Percentiles rank a stretch among this genome's conserved stretches.
phyloP scores from a whole-genome alignment of 2,329 filamentous ascomycete species.

The Ilyonectria mors-panacis region DNA sequence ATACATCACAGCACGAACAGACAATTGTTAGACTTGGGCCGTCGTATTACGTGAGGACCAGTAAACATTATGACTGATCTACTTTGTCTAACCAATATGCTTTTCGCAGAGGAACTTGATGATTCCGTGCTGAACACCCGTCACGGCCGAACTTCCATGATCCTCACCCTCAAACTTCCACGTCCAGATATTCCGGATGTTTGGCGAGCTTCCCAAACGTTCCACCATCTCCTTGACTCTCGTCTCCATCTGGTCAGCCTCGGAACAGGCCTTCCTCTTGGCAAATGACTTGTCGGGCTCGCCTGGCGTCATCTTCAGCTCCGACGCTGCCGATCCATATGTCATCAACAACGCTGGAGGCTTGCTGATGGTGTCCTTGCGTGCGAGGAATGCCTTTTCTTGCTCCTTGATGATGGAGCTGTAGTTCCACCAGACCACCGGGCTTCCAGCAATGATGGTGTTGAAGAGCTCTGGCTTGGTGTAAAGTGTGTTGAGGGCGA shows the following conservation, averaged over 20 bases:
- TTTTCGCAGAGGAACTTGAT: slow-evolving; percentile 42
- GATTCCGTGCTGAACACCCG: slow-evolving; percentile 42
- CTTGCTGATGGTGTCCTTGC: slow-evolving; percentile 28
- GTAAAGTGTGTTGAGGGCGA: slow-evolving; percentile 61
- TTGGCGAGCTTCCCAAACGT: slow-evolving; percentile 37
- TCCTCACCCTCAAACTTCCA: slow-evolving; percentile 48
- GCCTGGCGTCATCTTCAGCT: slow-evolving; percentile 43
- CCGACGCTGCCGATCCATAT: slow-evolving; percentile 50
- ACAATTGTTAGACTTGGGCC: too few species aligned
- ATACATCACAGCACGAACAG: too few species aligned
- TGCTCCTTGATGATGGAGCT: slow-evolving; percentile 56
- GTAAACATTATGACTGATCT: background rate
- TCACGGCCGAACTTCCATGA: slow-evolving; percentile 42
- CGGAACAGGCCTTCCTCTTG: slow-evolving; percentile 43
- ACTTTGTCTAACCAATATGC: background rate
- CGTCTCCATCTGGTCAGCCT: slow-evolving; percentile 44
- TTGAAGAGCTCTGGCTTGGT: slow-evolving; percentile 59
- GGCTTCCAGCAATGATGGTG: slow-evolving; percentile 61
- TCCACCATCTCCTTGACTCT: slow-evolving; percentile 35
- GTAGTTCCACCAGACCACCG: slow-evolving; percentile 64
- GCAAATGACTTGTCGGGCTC: slow-evolving; percentile 52
- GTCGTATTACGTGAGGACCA: too few species aligned
- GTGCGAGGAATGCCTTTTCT: slow-evolving; percentile 45
- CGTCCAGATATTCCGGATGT: slow-evolving; percentile 38
- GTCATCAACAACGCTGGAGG: slow-evolving; percentile 54